Base-by-base conservation (phyloP, 352 stramenopile genomes). In the Bremia lactucae region DNA sequence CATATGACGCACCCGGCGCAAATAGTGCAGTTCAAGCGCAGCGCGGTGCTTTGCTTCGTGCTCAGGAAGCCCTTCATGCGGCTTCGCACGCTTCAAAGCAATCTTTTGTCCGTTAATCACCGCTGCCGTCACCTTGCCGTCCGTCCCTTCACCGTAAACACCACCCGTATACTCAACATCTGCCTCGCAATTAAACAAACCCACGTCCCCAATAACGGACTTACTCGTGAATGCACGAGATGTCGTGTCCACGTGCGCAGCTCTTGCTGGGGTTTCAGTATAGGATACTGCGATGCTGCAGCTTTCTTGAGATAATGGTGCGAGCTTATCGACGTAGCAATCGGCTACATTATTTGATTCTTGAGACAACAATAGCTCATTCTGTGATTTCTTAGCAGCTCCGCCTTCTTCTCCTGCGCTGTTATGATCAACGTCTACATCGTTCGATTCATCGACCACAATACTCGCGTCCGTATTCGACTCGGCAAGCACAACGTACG, bases 121-220 rank as follows among this genome's bases (percentile, higher is more conserved):
- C 11, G 73, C 75, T 13, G 78, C 78, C 6, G 63, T 69, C 23
- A 91, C 78, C 38, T 86, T 87, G 21, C 78, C 78, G 36, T 91
- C 78, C 0, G 78, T 91, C 15, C 78, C 78, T 83, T 91, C 78
- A 23, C 78, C 78, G 39, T 91, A 91, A 19, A 87, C 61, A 10
- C 78, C 75, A 33, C 78, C 78, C 8, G 78, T 83, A 43, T 82
- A 91, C 50, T 91, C 75, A 15, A 85, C 78, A 26, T 91, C 78
- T 5, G 47, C 47, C 35, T 86, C 72, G 34, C 78, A 91, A 44
- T 91, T 91, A 54, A 91, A 91, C 21, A 91, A 38, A 0, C 78
- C 78, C 13, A 91, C 78, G 31, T 91, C 78, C 44, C 84, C 75
- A 37, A 91, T 91, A 31, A 83, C 64, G 0, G 78, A 91, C 15